Percentiles rank a stretch among this genome's conserved stretches.
Conservation (phyloP, 441 rosid genomes). For the Viola pubescens region DNA sequence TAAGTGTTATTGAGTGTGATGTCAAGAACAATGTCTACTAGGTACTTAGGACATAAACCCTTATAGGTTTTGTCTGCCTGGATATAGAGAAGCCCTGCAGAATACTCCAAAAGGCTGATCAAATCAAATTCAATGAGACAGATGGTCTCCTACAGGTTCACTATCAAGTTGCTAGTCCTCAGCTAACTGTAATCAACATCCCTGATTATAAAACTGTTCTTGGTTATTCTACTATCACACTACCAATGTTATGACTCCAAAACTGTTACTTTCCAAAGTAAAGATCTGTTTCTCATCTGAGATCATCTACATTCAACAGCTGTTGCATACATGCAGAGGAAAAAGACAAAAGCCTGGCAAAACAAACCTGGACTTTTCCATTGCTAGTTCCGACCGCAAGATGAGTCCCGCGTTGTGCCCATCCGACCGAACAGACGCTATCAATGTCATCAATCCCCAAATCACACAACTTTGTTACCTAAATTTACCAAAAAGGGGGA, state of each 20-base stretch:
- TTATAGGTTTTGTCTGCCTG: neutral
- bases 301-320: neutral
- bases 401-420: constrained; percentile 81
- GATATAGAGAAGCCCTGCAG: too few relatives aligned
- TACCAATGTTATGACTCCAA: too few relatives aligned
- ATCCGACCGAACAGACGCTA: constrained; percentile 87
- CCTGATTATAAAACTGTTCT: neutral
- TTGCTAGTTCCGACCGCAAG: constrained; percentile 86
- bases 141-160: too few relatives aligned
- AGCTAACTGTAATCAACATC: neutral
- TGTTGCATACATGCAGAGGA: neutral
- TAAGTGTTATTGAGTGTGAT: too few relatives aligned
- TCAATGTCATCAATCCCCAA: constrained; percentile 79
- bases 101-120: neutral
- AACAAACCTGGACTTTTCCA: constrained; percentile 80
- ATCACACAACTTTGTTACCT: constrained; percentile 93
- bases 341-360: neutral
- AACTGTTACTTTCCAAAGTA: too few relatives aligned
- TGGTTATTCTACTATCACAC: neutral
- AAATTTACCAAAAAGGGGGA: constrained; percentile 11
- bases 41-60: neutral
- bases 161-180: too few relatives aligned
- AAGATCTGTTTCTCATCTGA: neutral
- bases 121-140: neutral
- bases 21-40: neutral